These are phyloP conservation scores for Syzygium malaccense DNA, from an alignment of 441 rosid genomes.

Conservation along the genomic window DNA sequence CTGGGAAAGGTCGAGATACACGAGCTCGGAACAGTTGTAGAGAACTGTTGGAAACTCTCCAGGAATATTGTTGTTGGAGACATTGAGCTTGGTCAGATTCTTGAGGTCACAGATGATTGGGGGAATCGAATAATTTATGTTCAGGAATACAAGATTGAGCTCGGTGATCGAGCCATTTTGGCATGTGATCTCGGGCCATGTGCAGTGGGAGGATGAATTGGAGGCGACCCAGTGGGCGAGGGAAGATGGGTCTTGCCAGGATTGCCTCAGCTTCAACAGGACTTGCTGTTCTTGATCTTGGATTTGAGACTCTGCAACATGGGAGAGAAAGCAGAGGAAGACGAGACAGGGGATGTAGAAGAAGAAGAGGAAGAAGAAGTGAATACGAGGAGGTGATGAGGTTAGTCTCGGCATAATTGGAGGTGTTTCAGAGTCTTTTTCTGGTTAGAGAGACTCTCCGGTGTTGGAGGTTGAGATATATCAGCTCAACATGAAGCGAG, in stretches of 20 bases:
- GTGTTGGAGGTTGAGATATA: not conserved
- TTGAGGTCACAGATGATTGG: conserved; percentile 40
- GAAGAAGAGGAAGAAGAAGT: not conserved
- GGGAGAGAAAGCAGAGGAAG: conserved; percentile 4
- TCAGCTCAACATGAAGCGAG: not conserved
- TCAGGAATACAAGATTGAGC: not conserved
- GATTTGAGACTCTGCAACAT: conserved; percentile 14
- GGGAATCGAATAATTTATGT: conserved; percentile 31
- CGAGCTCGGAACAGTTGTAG: conserved; percentile 36
- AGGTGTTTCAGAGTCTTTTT: not conserved
- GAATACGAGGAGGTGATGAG: not conserved
- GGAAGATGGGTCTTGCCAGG: conserved; percentile 28
- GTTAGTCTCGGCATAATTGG: not conserved
- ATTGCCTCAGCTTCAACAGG: conserved; percentile 28
- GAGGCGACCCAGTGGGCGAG: conserved; percentile 31
- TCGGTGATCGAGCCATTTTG: conserved; percentile 16
- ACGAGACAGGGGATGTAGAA: not conserved
- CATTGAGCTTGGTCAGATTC: conserved; percentile 23
- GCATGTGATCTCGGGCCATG: conserved; percentile 50
- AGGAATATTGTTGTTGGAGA: conserved; percentile 19
- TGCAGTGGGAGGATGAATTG: conserved; percentile 26
- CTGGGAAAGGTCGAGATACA: conserved; percentile 30
- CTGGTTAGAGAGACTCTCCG: not conserved
- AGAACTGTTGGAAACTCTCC: conserved; percentile 28
- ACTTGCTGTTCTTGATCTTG: conserved; percentile 25